Base-by-base conservation (phyloP, 768 basidiomycete genomes). In the Butyriboletus loyo region DNA sequence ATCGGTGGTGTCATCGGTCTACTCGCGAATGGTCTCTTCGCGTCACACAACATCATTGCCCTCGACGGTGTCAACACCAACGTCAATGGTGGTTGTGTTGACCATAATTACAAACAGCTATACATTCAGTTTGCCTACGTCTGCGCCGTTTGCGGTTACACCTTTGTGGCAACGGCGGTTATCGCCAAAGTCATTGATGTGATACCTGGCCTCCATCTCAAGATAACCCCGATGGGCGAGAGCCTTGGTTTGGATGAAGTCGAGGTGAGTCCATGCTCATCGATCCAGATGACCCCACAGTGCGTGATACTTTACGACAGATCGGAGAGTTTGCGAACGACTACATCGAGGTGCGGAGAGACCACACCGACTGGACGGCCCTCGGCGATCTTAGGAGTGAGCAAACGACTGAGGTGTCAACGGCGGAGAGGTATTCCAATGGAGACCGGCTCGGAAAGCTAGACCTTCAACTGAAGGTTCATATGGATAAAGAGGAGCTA, bases 1-100 rank as follows among this genome's bases (percentile, higher is more conserved):
- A 72, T 95, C 36, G 92, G 91, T 7, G 90, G 92, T 24, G 81
- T 90, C 36, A 70, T 89, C 46, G 93, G 91, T 38, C 76, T 89
- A 15, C 65, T 91, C 43, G 57, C 78, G 58, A 92, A 88, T 51
- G 91, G 72, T 14, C 77, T 94, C 60, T 92, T 94, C 60, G 92
- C 86, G 15, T 81, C 86, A 21, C 70, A 72, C 6, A 71, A 73
- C 7, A 75, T 93, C 45, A 84, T 86, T 22, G 74, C 75, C 14
- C 74, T 89, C 54, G 91, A 94, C 62, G 88, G 82, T 22, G 76
- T 86, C 38, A 87, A 75, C 65, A 67, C 74, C 10, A 73, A 65
- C 7, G 62, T 80, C 46, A 58, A 65, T 2, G 87, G 85, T 15
- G 87, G 88, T 15, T 92, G 85, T 83, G 67, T 93, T 50, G 83